These are phyloP conservation scores for Astrocystis sublimbata DNA, from an alignment of 495 filamentous ascomycete species.

Conservation along the genomic window DNA sequence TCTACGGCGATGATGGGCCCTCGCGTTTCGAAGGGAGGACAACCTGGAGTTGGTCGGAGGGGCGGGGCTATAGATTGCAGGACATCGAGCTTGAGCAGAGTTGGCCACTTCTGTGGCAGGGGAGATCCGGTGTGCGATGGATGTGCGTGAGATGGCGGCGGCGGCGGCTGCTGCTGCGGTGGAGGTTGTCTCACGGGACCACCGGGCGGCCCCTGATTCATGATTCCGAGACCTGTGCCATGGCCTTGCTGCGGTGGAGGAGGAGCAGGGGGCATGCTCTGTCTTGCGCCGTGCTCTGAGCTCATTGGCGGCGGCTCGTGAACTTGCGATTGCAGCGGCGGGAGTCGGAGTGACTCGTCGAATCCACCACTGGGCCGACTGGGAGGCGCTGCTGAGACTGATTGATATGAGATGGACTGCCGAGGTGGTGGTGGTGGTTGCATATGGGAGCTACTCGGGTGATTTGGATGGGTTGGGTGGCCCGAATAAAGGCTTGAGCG, in stretches of 20 bases:
- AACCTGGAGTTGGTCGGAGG: slow-evolving; percentile 48
- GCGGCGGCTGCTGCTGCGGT: slow-evolving; percentile 10
- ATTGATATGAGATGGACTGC: slow-evolving; percentile 21
- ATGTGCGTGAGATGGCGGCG: slow-evolving; percentile 2
- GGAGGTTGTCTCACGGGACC: slow-evolving; percentile 18
- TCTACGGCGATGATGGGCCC: slow-evolving; percentile 85
- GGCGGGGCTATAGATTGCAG: slow-evolving; percentile 41
- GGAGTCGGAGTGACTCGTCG: slow-evolving; percentile 53
- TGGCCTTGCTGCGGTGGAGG: slow-evolving; percentile 4
- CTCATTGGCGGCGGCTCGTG: slow-evolving; percentile 25
- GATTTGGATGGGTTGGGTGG: background rate
- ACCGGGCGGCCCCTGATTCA: slow-evolving; percentile 21
- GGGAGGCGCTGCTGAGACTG: slow-evolving; percentile 18
- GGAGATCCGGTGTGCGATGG: slow-evolving; percentile 3
- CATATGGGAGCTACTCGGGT: slow-evolving; percentile 31
- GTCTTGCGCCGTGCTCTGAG: slow-evolving; percentile 19
- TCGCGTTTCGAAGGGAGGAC: slow-evolving; percentile 50
- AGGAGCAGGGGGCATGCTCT: background rate
- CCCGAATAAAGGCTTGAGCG: slow-evolving; percentile 11
- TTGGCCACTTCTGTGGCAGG: slow-evolving; percentile 23
- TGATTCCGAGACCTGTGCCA: slow-evolving; percentile 20
- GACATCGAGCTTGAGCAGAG: slow-evolving; percentile 34
- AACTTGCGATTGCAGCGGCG: slow-evolving; percentile 58
- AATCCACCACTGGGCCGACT: slow-evolving; percentile 28
- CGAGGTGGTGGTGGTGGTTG: slow-evolving; percentile 30